Conservation (phyloP, 2,329 filamentous ascomycete species). For the Ophiobolus disseminans region DNA sequence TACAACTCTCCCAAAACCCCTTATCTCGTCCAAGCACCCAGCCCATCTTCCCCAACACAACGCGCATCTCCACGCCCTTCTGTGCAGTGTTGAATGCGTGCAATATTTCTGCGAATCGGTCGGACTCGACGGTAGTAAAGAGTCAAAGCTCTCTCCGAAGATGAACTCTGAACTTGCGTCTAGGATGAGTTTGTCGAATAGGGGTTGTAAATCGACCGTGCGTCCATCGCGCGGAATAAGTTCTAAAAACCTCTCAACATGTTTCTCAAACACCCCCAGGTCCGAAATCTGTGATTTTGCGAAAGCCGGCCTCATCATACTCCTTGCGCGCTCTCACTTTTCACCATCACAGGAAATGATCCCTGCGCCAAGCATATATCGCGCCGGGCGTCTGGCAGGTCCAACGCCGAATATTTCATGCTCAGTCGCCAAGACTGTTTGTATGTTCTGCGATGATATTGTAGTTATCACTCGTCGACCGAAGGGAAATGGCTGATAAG, state of each 20-base stretch:
- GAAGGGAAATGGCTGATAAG: slow-evolving; percentile 19
- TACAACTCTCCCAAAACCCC: slow-evolving; percentile 14
- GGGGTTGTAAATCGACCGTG: slow-evolving; percentile 14
- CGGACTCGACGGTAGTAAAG: slow-evolving; percentile 37
- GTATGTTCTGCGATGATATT: slow-evolving; percentile 14
- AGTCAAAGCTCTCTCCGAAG: slow-evolving; percentile 44
- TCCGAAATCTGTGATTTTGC: slow-evolving; percentile 18
- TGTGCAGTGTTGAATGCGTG: slow-evolving; percentile 17
- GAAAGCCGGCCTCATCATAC: slow-evolving; percentile 20
- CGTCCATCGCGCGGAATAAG: slow-evolving; percentile 9
- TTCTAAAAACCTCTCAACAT: slow-evolving; percentile 13
- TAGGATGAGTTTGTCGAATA: slow-evolving; percentile 33
- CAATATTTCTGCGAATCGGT: slow-evolving; percentile 12
- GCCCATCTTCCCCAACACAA: slow-evolving; percentile 17
- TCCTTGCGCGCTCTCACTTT: slow-evolving; percentile 14
- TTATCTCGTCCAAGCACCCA: slow-evolving; percentile 19
- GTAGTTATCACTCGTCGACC: slow-evolving; percentile 16
- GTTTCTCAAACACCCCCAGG: slow-evolving; percentile 14
- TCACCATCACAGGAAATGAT: slow-evolving; percentile 20
- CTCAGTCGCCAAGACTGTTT: slow-evolving; percentile 13
- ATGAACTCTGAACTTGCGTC: slow-evolving; percentile 54
- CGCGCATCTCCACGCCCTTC: slow-evolving; percentile 15
- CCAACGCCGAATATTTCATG: slow-evolving; percentile 21
- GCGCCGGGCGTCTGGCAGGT: slow-evolving; percentile 7
- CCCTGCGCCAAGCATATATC: slow-evolving; percentile 16